phyloP scores from a whole-genome alignment of 768 basidiomycete species.

The Lactarius indigo region DNA sequence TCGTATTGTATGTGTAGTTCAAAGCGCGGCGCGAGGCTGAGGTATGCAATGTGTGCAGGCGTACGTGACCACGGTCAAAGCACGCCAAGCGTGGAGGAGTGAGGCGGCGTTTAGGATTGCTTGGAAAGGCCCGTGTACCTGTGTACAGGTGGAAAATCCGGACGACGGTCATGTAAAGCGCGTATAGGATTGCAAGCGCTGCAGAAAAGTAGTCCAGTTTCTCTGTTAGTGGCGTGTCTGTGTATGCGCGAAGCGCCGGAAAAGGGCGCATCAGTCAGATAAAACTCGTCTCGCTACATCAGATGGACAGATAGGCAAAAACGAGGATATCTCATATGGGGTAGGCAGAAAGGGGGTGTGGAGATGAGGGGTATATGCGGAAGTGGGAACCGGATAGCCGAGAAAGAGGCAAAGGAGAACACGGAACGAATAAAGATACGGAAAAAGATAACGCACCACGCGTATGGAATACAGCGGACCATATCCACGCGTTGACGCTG shows the following conservation, averaged over 20 bases:
- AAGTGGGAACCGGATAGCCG: not conserved
- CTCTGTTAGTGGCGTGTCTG: conserved; percentile 82
- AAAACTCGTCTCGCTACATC: conserved; percentile 15
- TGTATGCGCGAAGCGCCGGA: conserved; percentile 8
- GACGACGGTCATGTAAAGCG: conserved; percentile 72
- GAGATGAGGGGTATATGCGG: not conserved
- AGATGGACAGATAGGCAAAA: not conserved
- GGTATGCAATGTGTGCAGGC: conserved; percentile 75
- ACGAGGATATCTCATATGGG: not conserved
- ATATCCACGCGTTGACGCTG: conserved; percentile 89
- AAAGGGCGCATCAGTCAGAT: conserved; percentile 15
- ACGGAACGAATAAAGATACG: conserved; percentile 4
- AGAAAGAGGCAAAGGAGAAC: not conserved
- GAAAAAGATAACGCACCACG: conserved; percentile 54
- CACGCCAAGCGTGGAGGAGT: conserved; percentile 40
- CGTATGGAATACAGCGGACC: conserved; percentile 90
- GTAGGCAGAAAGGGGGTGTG: no score
- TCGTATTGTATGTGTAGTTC: conserved; percentile 95
- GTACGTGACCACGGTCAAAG: conserved; percentile 53
- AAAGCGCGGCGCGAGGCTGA: conserved; percentile 72
- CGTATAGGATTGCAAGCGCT: conserved; percentile 75
- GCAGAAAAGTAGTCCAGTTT: conserved; percentile 95
- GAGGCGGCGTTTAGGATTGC: conserved; percentile 15
- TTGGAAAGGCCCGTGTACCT: conserved; percentile 26
- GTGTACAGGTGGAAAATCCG: conserved; percentile 77